Base-by-base conservation (phyloP, 225 moss, liverwort and hornwort genomes). In the Bryum argenteum region DNA sequence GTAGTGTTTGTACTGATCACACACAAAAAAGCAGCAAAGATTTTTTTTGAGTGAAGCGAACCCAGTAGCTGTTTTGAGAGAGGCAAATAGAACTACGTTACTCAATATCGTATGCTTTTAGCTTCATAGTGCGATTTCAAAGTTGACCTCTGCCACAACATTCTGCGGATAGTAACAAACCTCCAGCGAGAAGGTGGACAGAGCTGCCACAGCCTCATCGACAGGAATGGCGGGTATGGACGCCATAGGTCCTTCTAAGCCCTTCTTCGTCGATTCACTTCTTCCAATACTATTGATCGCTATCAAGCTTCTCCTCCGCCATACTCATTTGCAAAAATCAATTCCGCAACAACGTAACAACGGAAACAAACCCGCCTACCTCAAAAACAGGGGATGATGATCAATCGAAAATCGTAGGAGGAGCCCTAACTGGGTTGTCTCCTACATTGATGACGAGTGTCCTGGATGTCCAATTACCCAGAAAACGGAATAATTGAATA, bases 151-250 rank as follows among this genome's bases (percentile, higher is more conserved):
- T 33, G 33, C 7, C 5, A 33, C 3, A 33, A 33, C 3, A 6
- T 6, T 33, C 2, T 28, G 28, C 3, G 28, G 28, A 28, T 28
- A 28, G 28, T 28, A 33, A 50, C 24, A 43, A 40, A 86, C 86
- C 86, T 83, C 86, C 45, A 87, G 75, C 54, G 86, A 81, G 63
- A 87, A 87, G 33, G 86, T 87, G 75, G 80, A 87, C 65, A 87
- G 75, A 63, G 86, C 86, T 62, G 86, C 83, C 56, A 87, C 83
- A 62, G 86, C 86, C 66, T 83, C 83, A 22, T 87, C 86, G 45
- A 87, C 86, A 42, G 86, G 86, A 72, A 87, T 80, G 66, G 73
- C 83, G 54, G 82, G 76, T 73, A 77, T 47, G 9, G 85, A 85
- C 42, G 79, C 79, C 95, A 96, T 91, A 22, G 74, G n/a, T n/a